Evolutionary conservation across 352 stramenopile species (phyloP), one percentile per base, ranked within the genome.

Genomic region (Proteromonas lacertae): DNA sequence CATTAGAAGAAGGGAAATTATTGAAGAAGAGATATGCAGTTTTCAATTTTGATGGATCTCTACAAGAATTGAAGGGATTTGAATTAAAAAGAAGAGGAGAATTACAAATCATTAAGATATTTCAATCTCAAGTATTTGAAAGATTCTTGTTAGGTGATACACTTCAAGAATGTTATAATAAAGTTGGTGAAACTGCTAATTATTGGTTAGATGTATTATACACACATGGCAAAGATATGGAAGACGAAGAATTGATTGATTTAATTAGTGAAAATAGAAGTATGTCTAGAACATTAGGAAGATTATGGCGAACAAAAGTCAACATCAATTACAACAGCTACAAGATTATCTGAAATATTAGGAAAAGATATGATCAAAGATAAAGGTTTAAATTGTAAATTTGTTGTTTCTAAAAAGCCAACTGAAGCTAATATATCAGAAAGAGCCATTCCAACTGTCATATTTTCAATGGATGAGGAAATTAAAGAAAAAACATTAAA

Each of bases 121-220:
- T 96, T 54, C 83, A 98, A 52, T 69, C 54, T 1, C 74, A 96
- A 58, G 46, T 52, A 14, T 98, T 98, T 56, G 69, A 78, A 26
- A 72, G 73, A 25, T 98, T 98, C 43, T 52, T 98, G 9, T 63
- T 90, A 37, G 86, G 83, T 23, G 51, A 59, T 9, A 79, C 56
- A 0, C 52, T 98, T 22, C 51, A 75, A 36, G 64, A 90, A 39
- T 96, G 86, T 44, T 98, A 98, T 47, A 68, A 57, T 4, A 78
- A 69, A 26, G 83, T 96, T 31, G 86, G 77, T 0, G 67, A 76
- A 8, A 76, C 90, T 40, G 83, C 82, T 1, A 93, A 96, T 50
- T 74, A 81, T 29, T 98, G 83, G 83, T 67, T 98, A 35, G 82
- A 96, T 55, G 76, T 98, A 31, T 67, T 98, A 25, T 79, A 94